Evolutionary conservation across 257 asterid genomes (phyloP).

Genomic region (Echium plantagineum): DNA sequence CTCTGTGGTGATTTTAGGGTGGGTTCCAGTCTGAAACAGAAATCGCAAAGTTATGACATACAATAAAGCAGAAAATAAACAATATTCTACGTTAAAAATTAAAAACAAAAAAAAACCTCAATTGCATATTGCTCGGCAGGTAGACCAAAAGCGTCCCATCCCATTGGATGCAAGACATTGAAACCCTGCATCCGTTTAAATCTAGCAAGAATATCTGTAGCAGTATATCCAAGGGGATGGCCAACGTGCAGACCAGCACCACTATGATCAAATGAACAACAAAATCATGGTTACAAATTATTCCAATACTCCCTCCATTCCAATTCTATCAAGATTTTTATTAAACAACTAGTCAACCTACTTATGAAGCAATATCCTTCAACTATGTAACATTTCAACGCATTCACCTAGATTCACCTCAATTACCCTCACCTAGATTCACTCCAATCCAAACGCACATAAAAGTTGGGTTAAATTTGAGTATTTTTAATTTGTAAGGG

Average conservation of each 20-base stretch:
- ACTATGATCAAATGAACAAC: constrained; percentile 27
- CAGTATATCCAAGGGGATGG: constrained; percentile 98
- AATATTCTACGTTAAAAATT: background rate
- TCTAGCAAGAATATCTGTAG: constrained; percentile 94
- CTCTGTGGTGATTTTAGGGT: constrained; percentile 75
- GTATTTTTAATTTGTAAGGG: too few relatives aligned
- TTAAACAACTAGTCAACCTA: too few relatives aligned
- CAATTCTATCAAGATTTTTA: too few relatives aligned
- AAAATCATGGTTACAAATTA: background rate
- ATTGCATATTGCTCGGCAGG: constrained; percentile 99
- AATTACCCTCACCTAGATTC: too few relatives aligned
- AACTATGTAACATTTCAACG: too few relatives aligned
- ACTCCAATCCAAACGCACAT: too few relatives aligned
- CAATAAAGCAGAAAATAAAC: background rate
- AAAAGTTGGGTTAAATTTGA: too few relatives aligned
- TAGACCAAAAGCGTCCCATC: constrained; percentile 99
- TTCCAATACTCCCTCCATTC: too few relatives aligned
- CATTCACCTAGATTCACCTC: too few relatives aligned
- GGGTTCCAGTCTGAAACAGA: constrained; percentile 76
- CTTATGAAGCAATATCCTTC: constrained; percentile 4
- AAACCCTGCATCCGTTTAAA: constrained; percentile 92
- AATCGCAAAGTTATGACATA: constrained; percentile 8
- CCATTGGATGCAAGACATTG: constrained; percentile 98
- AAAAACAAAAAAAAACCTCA: constrained; percentile 39
- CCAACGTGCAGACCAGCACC: constrained; percentile 99